Evolutionary conservation across 139 green algal genomes (phyloP).

Genomic region (Ettlia oleoabundans): DNA sequence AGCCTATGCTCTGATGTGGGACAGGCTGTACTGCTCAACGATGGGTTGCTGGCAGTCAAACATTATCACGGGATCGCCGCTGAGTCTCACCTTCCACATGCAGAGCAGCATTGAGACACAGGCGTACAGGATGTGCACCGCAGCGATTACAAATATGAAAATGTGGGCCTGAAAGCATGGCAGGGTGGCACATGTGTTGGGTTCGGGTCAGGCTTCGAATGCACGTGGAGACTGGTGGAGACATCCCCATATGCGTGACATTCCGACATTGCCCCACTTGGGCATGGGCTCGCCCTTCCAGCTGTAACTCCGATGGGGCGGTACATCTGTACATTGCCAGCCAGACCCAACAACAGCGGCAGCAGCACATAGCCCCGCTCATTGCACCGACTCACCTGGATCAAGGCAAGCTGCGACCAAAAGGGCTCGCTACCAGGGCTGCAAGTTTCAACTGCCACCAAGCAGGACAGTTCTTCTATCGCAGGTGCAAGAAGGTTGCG

Average conservation of each 20-base stretch:
- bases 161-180: slow-evolving; percentile 39
- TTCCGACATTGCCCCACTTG: too few species aligned
- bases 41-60: too few species aligned
- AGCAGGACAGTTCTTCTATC: neutral
- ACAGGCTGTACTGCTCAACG: neutral
- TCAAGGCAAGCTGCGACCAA: slow-evolving; percentile 17
- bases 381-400: neutral
- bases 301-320: neutral
- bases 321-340: neutral
- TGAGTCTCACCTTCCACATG: slow-evolving; percentile 26
- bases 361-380: too few species aligned
- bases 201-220: too few species aligned
- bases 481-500: slow-evolving; percentile 16
- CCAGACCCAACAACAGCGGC: neutral
- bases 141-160: slow-evolving; percentile 47
- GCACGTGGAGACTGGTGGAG: too few species aligned
- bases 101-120: slow-evolving; percentile 38
- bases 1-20: neutral
- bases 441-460: slow-evolving; percentile 25
- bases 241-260: too few species aligned
- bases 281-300: too few species aligned
- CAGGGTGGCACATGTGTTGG: too few species aligned
- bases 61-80: neutral
- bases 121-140: slow-evolving; percentile 45
- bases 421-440: slow-evolving; percentile 38